Conservation (phyloP, 75 land plant species). For the Isoetes taiwanensis region DNA sequence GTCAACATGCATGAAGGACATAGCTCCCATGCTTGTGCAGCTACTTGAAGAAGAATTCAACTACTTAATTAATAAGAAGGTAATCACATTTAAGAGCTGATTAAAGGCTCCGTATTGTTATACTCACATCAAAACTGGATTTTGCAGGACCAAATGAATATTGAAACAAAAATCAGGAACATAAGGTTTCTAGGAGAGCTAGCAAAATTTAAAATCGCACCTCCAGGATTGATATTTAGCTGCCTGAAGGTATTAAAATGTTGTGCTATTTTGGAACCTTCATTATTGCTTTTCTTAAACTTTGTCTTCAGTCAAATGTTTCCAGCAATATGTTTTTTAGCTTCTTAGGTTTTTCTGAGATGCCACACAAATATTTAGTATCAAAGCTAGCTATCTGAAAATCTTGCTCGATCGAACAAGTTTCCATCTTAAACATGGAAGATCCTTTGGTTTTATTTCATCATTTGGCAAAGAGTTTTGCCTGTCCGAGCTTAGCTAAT, state of each 20-base stretch:
- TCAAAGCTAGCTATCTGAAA: no score
- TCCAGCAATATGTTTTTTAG: no score
- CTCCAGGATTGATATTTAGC: slow-evolving; percentile 71
- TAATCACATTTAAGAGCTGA: slow-evolving; percentile 10
- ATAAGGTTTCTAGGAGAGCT: slow-evolving; percentile 96
- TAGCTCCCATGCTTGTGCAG: slow-evolving; percentile 67
- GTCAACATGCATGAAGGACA: slow-evolving; percentile 97
- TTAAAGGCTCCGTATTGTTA: not conserved
- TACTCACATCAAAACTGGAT: not conserved
- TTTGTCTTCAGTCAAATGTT: no score
- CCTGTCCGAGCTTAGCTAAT: no score
- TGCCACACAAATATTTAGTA: no score
- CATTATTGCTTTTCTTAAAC: no score
- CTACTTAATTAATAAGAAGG: slow-evolving; percentile 89
- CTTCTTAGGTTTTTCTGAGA: no score
- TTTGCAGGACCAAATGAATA: slow-evolving; percentile 96
- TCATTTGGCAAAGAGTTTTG: no score
- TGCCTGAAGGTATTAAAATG: slow-evolving; percentile 97
- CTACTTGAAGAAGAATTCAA: slow-evolving; percentile 94
- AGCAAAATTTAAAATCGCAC: slow-evolving; percentile 86
- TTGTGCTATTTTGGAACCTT: no score
- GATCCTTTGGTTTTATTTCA: no score
- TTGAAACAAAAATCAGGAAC: slow-evolving; percentile 93
- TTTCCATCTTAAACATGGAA: no score
- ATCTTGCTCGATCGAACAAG: no score